Evolutionary conservation across 2,329 filamentous ascomycete species (phyloP), one percentile per base, ranked within the genome.

Genomic region (Penicillium sp.): DNA sequence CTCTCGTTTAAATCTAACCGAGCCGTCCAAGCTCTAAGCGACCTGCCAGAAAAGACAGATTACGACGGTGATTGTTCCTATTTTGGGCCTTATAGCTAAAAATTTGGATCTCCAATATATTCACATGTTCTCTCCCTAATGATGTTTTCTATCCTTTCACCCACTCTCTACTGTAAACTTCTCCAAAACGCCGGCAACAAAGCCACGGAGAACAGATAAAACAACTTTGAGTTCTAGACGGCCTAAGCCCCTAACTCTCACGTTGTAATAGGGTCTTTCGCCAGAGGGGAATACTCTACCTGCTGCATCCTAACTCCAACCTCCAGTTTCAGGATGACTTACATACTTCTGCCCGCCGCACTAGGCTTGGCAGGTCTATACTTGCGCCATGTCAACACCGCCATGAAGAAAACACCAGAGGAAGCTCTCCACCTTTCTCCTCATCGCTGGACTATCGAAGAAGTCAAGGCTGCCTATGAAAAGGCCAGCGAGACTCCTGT

Each of bases 381-480:
- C 29, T 59, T 73, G 31, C 67, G 60, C 52, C 71, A 68, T 64
- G 66, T 73, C 44, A 71, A 73, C 42, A 53, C 57, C 24, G 65
- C 57, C 19, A 70, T 73, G 67, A 62, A 55, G 9, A 16, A 37
- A 19, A 59, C 67, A 3, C 70, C 71, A 8, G 62, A 69, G 14
- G 70, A 73, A 48, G 66, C 66, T 24, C 61, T 39, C n/a, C 54
- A 51, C 7, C 33, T 67, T 8, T 68, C 67, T 5, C 68, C 71
- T 43, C 64, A 55, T 49, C 68, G 70, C 13, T 76, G 71, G 73
- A 75, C 73, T 0, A 56, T 65, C 1, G 64, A 75, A 19, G 66
- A 75, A 50, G 64, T 75, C 54, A 66, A 64, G 55, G 56, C 58
- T 0, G 67, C 72, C 2, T 76, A 74, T 52, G 56, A 71, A 43